Conservation (phyloP, 441 rosid genomes). For the Pelargonium cotyledonis region DNA sequence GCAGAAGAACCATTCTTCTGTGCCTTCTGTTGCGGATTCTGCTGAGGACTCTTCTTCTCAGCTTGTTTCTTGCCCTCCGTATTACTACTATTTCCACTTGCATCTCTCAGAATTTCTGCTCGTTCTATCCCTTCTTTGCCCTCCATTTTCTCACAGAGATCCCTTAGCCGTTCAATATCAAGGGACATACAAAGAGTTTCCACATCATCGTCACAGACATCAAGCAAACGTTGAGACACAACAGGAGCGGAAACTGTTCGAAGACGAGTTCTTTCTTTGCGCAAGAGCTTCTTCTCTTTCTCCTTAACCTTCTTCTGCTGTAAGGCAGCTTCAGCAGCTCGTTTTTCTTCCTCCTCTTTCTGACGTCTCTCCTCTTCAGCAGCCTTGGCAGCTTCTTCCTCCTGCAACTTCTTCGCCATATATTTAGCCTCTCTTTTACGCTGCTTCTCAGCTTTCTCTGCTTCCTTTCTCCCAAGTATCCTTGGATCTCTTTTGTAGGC, state of each 20-base stretch:
- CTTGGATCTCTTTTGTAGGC: constrained; percentile 90
- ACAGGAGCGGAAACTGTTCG: constrained; percentile 66
- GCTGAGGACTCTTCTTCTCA: constrained; percentile 37
- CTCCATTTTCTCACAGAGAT: constrained; percentile 64
- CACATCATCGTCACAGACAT: constrained; percentile 57
- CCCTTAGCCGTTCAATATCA: constrained; percentile 54
- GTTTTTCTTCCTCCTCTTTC: constrained; percentile 73
- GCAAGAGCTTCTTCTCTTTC: constrained; percentile 85
- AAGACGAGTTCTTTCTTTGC: constrained; percentile 83
- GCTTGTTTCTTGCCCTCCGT: constrained; percentile 36
- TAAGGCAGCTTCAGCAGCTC: constrained; percentile 74
- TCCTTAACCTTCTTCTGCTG: constrained; percentile 81
- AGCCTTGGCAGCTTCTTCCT: constrained; percentile 73
- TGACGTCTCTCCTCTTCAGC: constrained; percentile 75
- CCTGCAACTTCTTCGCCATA: constrained; percentile 78
- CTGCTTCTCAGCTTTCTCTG: constrained; percentile 81
- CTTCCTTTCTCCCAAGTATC: constrained; percentile 72
- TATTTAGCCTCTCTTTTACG: constrained; percentile 75
- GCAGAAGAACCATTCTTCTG: constrained; percentile 31
- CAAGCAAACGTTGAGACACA: constrained; percentile 48
- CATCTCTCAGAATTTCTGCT: constrained; percentile 59
- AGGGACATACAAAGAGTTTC: constrained; percentile 72
- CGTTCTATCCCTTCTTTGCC: constrained; percentile 45
- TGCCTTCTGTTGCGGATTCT: constrained; percentile 17
- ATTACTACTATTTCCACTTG: constrained; percentile 27